phyloP scores from a whole-genome alignment of 1,139 yeast species.

The Geotrichum bryndzae region DNA sequence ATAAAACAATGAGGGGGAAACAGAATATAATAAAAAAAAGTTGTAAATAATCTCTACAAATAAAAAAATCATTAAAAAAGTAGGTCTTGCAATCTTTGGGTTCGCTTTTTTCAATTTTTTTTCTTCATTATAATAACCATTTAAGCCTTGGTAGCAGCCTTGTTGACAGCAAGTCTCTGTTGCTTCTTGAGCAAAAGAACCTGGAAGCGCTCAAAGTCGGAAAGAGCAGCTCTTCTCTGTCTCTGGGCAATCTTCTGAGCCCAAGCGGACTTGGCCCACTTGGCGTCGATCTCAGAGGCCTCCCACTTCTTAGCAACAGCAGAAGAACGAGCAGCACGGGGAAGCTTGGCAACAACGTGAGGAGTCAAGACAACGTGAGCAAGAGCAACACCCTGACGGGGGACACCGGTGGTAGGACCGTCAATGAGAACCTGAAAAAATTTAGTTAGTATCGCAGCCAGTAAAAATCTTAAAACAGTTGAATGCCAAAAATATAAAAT shows the following conservation, averaged over 20 bases:
- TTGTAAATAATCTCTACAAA: not conserved
- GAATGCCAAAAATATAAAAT: not conserved
- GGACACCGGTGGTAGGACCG: slow-evolving; percentile 84
- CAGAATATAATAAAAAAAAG: not conserved
- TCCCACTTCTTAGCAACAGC: slow-evolving; percentile 89
- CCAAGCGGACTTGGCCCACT: slow-evolving; percentile 94
- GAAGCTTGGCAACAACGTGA: slow-evolving; percentile 72
- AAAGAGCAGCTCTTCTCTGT: slow-evolving; percentile 83
- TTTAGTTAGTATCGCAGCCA: not conserved
- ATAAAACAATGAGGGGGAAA: not conserved
- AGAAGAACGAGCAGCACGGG: slow-evolving; percentile 91
- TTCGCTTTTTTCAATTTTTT: slow-evolving; percentile 8
- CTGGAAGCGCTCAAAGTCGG: slow-evolving; percentile 99
- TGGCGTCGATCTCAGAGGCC: slow-evolving; percentile 79
- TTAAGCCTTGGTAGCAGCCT: slow-evolving; percentile 86
- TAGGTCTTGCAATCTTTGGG: slow-evolving; percentile 8
- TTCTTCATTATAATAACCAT: slow-evolving; percentile 19
- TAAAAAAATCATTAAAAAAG: not conserved
- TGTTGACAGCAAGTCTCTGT: slow-evolving; percentile 90
- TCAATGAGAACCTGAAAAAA: slow-evolving; percentile 69
- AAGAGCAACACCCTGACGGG: slow-evolving; percentile 87
- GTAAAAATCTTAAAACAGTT: not conserved
- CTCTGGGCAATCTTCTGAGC: slow-evolving; percentile 96
- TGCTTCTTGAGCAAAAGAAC: slow-evolving; percentile 95
- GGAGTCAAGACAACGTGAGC: slow-evolving; percentile 91